phyloP scores from a whole-genome alignment of 2,329 filamentous ascomycete genomes.

The Nemania serpens region DNA sequence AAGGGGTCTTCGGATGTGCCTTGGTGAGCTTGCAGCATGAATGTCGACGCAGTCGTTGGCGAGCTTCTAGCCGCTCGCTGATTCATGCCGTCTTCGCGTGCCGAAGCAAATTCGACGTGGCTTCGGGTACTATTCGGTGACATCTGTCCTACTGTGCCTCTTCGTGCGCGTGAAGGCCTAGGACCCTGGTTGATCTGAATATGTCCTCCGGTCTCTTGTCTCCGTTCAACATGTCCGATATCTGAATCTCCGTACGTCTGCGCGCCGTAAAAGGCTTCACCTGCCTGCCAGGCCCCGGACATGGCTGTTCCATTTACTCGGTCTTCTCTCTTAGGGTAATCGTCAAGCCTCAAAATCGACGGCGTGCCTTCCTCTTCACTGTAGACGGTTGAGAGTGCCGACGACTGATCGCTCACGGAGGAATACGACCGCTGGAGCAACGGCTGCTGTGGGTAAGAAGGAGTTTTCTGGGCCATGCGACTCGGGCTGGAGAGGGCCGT shows the following conservation, averaged over 20 bases:
- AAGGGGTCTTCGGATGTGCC: slow-evolving; percentile 37
- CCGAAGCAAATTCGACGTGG: background rate
- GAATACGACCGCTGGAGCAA: slow-evolving; percentile 30
- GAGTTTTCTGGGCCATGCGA: slow-evolving; percentile 31
- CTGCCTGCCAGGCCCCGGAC: slow-evolving; percentile 18
- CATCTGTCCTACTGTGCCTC: slow-evolving; percentile 23
- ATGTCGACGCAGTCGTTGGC: slow-evolving; percentile 20
- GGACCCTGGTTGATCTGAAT: background rate
- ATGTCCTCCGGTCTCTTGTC: background rate
- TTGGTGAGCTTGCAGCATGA: slow-evolving; percentile 25
- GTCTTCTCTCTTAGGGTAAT: background rate
- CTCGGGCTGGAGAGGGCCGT: slow-evolving; percentile 52
- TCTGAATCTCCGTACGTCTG: background rate
- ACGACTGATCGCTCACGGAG: slow-evolving; percentile 52
- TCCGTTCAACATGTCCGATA: background rate
- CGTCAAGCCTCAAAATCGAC: slow-evolving; percentile 11
- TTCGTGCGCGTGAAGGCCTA: slow-evolving; percentile 4
- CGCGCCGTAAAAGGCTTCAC: slow-evolving; percentile 17
- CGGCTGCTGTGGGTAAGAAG: background rate
- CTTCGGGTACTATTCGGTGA: background rate
- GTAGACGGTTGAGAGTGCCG: slow-evolving; percentile 61
- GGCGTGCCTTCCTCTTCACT: slow-evolving; percentile 51
- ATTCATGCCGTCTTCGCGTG: background rate
- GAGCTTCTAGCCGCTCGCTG: background rate
- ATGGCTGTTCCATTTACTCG: background rate